These are phyloP conservation scores for Cystofilobasidium bisporidii DNA, from an alignment of 768 basidiomycete genomes.

Conservation along the genomic window DNA sequence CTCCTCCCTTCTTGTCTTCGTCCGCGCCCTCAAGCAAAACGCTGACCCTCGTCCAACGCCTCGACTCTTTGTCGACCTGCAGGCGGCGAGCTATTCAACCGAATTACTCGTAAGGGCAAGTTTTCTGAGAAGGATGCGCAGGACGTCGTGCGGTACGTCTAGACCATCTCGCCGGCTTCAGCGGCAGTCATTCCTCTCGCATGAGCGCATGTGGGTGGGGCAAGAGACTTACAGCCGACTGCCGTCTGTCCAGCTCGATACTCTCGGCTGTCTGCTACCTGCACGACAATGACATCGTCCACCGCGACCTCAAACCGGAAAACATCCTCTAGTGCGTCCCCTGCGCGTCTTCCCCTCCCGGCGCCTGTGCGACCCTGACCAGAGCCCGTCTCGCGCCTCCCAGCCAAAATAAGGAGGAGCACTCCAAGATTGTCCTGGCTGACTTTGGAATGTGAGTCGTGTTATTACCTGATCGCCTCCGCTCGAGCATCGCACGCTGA, in stretches of 20 bases:
- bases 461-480: background rate
- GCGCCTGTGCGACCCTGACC: too few relatives aligned
- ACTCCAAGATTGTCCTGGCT: slow-evolving; percentile 84
- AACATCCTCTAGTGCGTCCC: slow-evolving; percentile 65
- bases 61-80: too few relatives aligned
- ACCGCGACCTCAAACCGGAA: slow-evolving; percentile 93
- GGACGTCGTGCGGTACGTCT: slow-evolving; percentile 56
- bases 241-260: slow-evolving; percentile 53
- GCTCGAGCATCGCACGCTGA: background rate
- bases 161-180: background rate
- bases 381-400: background rate
- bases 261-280: slow-evolving; percentile 80
- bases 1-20: too few relatives aligned
- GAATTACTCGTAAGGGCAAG: slow-evolving; percentile 72
- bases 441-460: slow-evolving; percentile 85
- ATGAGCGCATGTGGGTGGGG: too few relatives aligned
- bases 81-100: slow-evolving; percentile 84
- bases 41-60: too few relatives aligned
- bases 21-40: too few relatives aligned
- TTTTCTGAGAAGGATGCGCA: slow-evolving; percentile 91
- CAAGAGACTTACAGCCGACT: too few relatives aligned
- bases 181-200: too few relatives aligned
- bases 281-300: slow-evolving; percentile 86
- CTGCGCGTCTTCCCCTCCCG: background rate
- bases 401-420: slow-evolving; percentile 36